Base-by-base conservation (phyloP, 169 alveolate species). In the Cryptosporidium meleagridis region DNA sequence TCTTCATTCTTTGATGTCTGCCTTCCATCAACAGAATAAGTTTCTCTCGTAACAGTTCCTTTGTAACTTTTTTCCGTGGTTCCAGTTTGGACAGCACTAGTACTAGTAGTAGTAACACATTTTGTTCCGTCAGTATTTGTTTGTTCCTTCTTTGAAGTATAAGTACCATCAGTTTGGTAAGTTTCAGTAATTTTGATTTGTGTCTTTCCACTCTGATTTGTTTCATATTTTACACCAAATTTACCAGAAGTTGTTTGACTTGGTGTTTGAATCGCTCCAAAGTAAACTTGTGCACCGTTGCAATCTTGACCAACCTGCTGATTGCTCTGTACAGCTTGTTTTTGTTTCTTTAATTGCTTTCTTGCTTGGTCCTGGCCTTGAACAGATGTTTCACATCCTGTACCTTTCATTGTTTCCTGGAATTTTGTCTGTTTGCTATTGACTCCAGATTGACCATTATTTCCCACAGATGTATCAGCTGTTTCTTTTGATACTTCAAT, bases 21-120 rank as follows among this genome's bases (percentile, higher is more conserved):
- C 31, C n/a, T 73, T 26, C 86, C 86, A 58, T 73, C 86, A n/a
- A 55, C 33, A 8, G 86, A 53, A 26, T 53, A 73, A n/a, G 26
- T 31, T 35, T 73, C 72, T 35, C 29, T 73, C 3, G 70, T 55
- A 21, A 62, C 45, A 5, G 55, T 73, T 53, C 86, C 86, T 9
- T 55, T 73, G 52, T 59, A 55, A 12, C 31, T 33, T 37, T 53
- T 73, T 18, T 29, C 71, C 14, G 37, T 18, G 23, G 67, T 21
- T n/a, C 48, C 10, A 0, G 48, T 41, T 41, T 41, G 48, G 0
- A 29, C 8, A 31, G n/a, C 51, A 23, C n/a, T 10, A 29, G 44
- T 65, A n/a, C 16, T 33, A n/a, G 26, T 37, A 7, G 72, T 65
- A 31, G 86, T 73, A 59, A 73, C 71, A 14, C 2, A 37, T 37